These are phyloP conservation scores for Mortierella sp. DNA, from an alignment of 371 early-diverging fungal genomes.

Conservation along the genomic window DNA sequence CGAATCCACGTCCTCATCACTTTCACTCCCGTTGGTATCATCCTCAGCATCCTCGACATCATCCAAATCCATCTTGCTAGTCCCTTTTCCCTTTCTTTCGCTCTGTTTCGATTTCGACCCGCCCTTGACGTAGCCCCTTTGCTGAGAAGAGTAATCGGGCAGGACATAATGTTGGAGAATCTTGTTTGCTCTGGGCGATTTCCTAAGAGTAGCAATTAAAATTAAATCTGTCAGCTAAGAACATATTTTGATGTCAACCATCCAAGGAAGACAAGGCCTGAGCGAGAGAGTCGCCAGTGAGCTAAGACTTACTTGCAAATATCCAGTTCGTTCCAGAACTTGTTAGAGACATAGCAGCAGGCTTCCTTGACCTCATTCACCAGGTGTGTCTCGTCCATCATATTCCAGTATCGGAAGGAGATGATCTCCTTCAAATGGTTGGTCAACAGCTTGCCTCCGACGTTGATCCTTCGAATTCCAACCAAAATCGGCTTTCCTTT, in stretches of 20 bases:
- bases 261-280: not conserved
- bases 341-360: slow-evolving; percentile 84
- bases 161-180: slow-evolving; percentile 85
- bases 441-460: slow-evolving; percentile 90
- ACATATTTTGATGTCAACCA: not conserved
- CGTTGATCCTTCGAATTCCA: slow-evolving; percentile 79
- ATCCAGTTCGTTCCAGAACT: slow-evolving; percentile 77
- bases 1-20: slow-evolving; percentile 17
- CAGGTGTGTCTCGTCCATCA: slow-evolving; percentile 93
- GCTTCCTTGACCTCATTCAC: slow-evolving; percentile 88
- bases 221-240: not conserved
- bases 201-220: slow-evolving; percentile 32
- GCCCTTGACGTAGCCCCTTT: slow-evolving; percentile 72
- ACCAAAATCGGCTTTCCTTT: slow-evolving; percentile 69
- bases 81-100: slow-evolving; percentile 13
- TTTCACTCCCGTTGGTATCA: slow-evolving; percentile 34
- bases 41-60: slow-evolving; percentile 43
- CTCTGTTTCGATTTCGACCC: slow-evolving; percentile 9
- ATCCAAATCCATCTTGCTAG: slow-evolving; percentile 13
- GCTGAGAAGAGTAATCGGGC: slow-evolving; percentile 79
- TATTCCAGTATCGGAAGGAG: slow-evolving; percentile 91
- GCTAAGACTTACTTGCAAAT: slow-evolving; percentile 66
- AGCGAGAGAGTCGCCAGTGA: not conserved
- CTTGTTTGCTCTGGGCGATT: slow-evolving; percentile 61
- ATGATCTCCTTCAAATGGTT: slow-evolving; percentile 91